phyloP scores from a whole-genome alignment of 495 filamentous ascomycete genomes.

The Penicillium cosmopolitanum region DNA sequence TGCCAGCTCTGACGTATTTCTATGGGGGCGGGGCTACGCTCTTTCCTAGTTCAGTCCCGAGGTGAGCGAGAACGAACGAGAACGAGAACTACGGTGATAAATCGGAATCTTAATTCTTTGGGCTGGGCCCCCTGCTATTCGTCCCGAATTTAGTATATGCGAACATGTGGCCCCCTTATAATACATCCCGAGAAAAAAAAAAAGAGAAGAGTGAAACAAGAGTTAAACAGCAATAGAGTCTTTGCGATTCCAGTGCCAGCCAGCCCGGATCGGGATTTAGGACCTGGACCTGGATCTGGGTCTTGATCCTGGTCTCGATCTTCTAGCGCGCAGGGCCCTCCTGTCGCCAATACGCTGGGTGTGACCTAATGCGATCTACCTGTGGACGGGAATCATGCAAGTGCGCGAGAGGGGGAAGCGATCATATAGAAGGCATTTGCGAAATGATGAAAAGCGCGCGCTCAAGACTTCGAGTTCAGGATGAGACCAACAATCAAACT shows the following conservation, averaged over 20 bases:
- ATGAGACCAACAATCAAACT: slow-evolving; percentile 63
- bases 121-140: slow-evolving; percentile 18
- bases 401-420: slow-evolving; percentile 1
- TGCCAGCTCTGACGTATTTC: slow-evolving; percentile 34
- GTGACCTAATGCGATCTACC: slow-evolving; percentile 3
- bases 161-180: slow-evolving; percentile 23
- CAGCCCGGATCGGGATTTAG: slow-evolving; percentile 22
- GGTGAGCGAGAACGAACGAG: too few species aligned
- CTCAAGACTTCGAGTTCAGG: slow-evolving; percentile 54
- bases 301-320: not conserved
- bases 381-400: slow-evolving; percentile 6
- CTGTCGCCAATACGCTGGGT: slow-evolving; percentile 4
- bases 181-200: slow-evolving; percentile 25
- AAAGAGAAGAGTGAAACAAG: not conserved
- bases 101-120: slow-evolving; percentile 30
- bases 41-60: not conserved
- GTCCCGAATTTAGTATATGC: slow-evolving; percentile 24
- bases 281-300: not conserved
- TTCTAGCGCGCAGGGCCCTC: slow-evolving; percentile 11
- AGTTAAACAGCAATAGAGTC: slow-evolving; percentile 11
- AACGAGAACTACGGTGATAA: slow-evolving; percentile 24
- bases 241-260: slow-evolving; percentile 20
- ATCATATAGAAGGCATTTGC: slow-evolving; percentile 7
- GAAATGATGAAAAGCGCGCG: slow-evolving; percentile 2
- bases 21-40: slow-evolving; percentile 24